A percentile compares a stretch with the other conserved stretches of the same genome.
Conservation (phyloP, 2,329 filamentous ascomycete genomes). For the Chrysoporthe cubensis region DNA sequence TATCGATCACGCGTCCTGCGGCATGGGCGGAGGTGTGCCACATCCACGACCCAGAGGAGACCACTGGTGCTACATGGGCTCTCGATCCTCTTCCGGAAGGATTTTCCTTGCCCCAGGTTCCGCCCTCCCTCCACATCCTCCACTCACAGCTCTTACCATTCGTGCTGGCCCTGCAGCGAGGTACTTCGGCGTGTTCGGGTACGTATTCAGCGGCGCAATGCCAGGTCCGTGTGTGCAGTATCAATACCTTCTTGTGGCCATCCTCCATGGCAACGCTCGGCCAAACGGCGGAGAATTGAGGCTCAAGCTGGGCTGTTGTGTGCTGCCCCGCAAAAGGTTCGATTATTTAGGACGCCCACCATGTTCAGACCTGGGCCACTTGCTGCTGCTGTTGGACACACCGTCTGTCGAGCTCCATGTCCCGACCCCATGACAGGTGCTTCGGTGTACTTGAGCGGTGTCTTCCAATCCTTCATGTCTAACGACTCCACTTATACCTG, state of each 20-base stretch:
- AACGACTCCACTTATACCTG: background rate
- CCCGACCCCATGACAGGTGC: background rate
- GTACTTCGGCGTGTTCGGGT: no score
- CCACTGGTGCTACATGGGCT: background rate
- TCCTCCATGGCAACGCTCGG: background rate
- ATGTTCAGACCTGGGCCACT: background rate
- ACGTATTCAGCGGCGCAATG: no score
- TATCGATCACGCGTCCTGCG: background rate
- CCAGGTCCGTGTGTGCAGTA: background rate
- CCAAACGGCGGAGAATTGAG: conserved; percentile 2
- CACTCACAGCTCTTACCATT: background rate
- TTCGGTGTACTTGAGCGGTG: background rate
- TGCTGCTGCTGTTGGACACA: conserved; percentile 1
- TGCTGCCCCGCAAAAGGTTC: background rate
- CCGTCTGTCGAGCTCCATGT: background rate
- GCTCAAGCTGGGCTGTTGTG: conserved; percentile 4
- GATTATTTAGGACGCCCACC: conserved; percentile 2
- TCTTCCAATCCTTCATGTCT: background rate
- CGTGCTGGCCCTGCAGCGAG: no score
- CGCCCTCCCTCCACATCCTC: background rate
- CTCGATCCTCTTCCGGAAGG: conserved; percentile 4
- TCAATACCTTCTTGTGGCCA: background rate
- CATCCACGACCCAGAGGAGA: background rate
- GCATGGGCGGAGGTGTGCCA: background rate
- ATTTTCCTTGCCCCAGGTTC: background rate